Evolutionary conservation across 192 early-diverging fungal species (phyloP).

Genomic region (Podila clonocystis): DNA sequence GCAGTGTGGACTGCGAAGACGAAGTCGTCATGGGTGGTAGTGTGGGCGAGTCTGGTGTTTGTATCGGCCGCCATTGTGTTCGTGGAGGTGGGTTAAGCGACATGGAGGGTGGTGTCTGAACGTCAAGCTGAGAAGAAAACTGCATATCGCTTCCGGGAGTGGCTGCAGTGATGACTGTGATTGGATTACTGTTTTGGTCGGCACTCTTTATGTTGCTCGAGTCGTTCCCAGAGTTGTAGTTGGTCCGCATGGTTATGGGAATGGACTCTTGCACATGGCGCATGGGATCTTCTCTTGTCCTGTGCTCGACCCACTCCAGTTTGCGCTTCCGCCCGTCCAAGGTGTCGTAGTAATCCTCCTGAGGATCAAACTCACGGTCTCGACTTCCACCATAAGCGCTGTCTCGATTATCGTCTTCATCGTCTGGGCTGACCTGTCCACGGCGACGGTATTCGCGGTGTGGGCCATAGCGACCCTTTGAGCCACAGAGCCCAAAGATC

Average conservation of each 20-base stretch:
- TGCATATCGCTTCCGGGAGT: neutral
- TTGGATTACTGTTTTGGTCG: neutral
- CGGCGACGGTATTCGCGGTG: neutral
- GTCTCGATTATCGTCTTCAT: neutral
- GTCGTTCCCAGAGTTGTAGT: neutral
- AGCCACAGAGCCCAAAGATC: conserved; percentile 32
- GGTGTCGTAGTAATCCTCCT: conserved; percentile 14
- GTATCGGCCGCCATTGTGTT: conserved; percentile 2
- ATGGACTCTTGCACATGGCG: conserved; percentile 16
- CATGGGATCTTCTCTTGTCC: conserved; percentile 6
- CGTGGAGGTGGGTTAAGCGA: conserved; percentile 7
- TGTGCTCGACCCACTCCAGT: neutral
- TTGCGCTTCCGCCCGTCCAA: conserved; percentile 13
- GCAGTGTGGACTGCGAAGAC: neutral
- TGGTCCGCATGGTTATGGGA: conserved; percentile 10
- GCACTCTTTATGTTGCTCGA: neutral
- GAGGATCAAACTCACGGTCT: neutral
- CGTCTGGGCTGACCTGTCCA: neutral
- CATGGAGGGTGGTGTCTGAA: neutral
- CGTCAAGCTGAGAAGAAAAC: neutral
- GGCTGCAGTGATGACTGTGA: neutral
- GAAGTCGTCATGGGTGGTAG: neutral
- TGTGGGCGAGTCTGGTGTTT: conserved; percentile 5
- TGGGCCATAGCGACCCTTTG: conserved; percentile 2
- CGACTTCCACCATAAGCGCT: neutral